Evolutionary conservation across 2,329 filamentous ascomycete species (phyloP), one percentile per base, ranked within the genome.

Genomic region (Botrytis pseudocinerea): DNA sequence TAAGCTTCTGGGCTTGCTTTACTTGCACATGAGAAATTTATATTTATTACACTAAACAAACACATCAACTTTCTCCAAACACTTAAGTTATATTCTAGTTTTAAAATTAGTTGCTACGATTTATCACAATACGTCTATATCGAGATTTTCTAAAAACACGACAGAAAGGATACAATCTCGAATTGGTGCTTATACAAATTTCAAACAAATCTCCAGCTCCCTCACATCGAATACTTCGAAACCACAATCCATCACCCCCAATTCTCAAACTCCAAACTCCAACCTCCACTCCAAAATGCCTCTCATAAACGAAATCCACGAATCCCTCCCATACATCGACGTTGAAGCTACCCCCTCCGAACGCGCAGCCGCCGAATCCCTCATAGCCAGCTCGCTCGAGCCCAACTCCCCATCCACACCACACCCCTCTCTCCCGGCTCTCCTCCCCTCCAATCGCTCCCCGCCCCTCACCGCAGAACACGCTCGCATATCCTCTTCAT

Each of bases 401-500:
- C 48, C 70, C 61, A 35, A n/a, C n/a, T 10, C 73, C 25, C 40
- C 74, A 44, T 79, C 81, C 78, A 71, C 85, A 22, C 89, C 2
- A 78, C 81, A 83, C 78, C 75, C 85, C 14, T 82, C 87, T 71
- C 88, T 92, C 83, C 87, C 88, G 18, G 85, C 87, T 65, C 87
- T 90, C 1, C 82, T 86, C 1, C 79, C 84, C 48, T 83, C 88
- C 8, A 83, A 82, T 69, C 92, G 94, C 83, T 89, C 91, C 8
- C 86, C 89, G 7, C 82, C 91, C n/a, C 85, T 97, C 57, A 80
- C 87, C 77, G 81, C 87, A 77, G 94, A 97, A 79, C 86, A 95
- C 22, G 38, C 54, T 6, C 62, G 48, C 22, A 68, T 68, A 25
- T 68, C 70, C 28, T 68, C 62, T 32, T 38, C 48, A 18, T 28